phyloP scores from a whole-genome alignment of 2,329 filamentous ascomycete genomes.

The Emmonsia crescens region DNA sequence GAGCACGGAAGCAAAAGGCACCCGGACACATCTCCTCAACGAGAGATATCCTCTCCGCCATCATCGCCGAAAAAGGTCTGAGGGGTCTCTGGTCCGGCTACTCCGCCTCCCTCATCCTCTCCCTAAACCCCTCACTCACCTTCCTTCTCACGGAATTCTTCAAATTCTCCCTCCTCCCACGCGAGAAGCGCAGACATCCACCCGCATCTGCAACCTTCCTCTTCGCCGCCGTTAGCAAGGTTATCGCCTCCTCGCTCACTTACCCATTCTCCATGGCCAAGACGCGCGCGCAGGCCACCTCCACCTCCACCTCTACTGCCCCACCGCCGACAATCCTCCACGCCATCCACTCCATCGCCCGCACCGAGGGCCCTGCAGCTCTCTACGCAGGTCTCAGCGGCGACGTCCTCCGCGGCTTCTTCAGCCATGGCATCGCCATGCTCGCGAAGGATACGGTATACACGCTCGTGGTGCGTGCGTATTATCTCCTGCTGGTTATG shows the following conservation, averaged over 20 bases:
- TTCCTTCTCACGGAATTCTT: conserved; percentile 71
- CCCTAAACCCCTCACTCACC: conserved; percentile 76
- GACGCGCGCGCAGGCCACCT: conserved; percentile 56
- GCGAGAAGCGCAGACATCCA: conserved; percentile 33
- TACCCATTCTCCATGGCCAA: conserved; percentile 86
- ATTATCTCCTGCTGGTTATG: conserved; percentile 52
- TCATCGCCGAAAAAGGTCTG: conserved; percentile 58
- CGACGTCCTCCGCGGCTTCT: conserved; percentile 72
- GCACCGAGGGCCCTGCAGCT: conserved; percentile 54
- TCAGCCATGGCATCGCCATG: conserved; percentile 81
- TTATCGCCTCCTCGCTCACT: conserved; percentile 61
- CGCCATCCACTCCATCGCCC: conserved; percentile 47
- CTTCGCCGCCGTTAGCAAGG: conserved; percentile 67
- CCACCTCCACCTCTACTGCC: conserved; percentile 21
- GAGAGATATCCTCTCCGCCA: conserved; percentile 51
- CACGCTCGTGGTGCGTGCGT: conserved; percentile 57
- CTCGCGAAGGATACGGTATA: conserved; percentile 72
- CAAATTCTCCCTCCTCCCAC: conserved; percentile 48
- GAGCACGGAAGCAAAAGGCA: neutral
- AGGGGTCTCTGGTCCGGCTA: conserved; percentile 81
- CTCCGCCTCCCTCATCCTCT: conserved; percentile 65
- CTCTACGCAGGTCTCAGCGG: conserved; percentile 67
- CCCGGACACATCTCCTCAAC: conserved; percentile 29
- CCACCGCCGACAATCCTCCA: conserved; percentile 48
- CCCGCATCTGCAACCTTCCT: conserved; percentile 49